Evolutionary conservation across 371 early-diverging fungal species (phyloP), one percentile per base, ranked within the genome.

Genomic region (Basidiobolus meristosporus): DNA sequence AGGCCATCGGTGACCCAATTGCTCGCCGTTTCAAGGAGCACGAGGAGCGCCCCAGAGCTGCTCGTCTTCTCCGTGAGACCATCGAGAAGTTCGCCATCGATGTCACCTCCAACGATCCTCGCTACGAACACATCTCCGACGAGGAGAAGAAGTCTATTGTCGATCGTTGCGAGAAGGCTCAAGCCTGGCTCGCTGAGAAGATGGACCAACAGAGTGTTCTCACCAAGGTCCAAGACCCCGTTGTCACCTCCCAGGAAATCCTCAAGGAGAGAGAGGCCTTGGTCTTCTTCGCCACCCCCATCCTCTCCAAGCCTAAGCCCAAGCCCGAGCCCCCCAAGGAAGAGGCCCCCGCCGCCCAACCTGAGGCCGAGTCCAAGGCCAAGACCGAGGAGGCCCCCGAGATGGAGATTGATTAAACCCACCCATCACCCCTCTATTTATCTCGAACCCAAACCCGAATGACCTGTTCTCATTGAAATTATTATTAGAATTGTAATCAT

Each of bases 281-380:
- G 7, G 26, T 23, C 1, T 4, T 21, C 23, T 40, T 47, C 21
- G 46, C 37, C 19, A 73, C 62, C 44, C 83, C 87, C 14, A 80
- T 91, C 54, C 59, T 91, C 59, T 76, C 65, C 65, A 81, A 80
- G 59, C 89, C 91, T 52, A 90, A 90, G 76, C 91, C 91, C 30
- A 56, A 52, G 53, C 60, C 63, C 26, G 53, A 54, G 22, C 50
- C 61, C 19, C 50, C 60, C 42, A n/a, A n/a, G n/a, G 68, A 71
- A 60, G 53, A 50, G 44, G 63, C 66, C 42, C 62, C 68, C 39
- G 68, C 70, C n/a, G n/a, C n/a, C n/a, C n/a, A n/a, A n/a, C n/a
- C n/a, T n/a, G n/a, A n/a, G n/a, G n/a, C n/a, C n/a, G n/a, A n/a
- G n/a, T n/a, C n/a, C n/a, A n/a, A n/a, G n/a, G n/a, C n/a, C n/a